Evolutionary conservation across 2,329 filamentous ascomycete species (phyloP).

Genomic region (Clonostachys solani): DNA sequence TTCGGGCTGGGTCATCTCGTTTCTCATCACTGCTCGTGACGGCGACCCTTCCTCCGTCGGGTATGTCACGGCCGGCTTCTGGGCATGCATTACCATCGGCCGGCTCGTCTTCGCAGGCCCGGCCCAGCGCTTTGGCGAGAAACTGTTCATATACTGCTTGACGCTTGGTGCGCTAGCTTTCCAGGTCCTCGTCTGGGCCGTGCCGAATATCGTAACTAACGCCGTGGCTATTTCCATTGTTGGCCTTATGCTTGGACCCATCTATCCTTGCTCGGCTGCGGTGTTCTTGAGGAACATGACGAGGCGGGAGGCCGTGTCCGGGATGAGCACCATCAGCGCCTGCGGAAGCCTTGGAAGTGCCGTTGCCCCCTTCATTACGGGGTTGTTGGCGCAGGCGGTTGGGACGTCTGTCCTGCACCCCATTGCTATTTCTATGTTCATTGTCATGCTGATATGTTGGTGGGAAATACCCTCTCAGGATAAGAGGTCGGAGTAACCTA

Average conservation of each 20-base stretch:
- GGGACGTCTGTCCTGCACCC: slow-evolving; percentile 64
- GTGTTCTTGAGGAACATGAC: slow-evolving; percentile 60
- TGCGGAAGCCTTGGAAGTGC: slow-evolving; percentile 68
- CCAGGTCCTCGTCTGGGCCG: slow-evolving; percentile 73
- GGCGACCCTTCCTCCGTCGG: slow-evolving; percentile 69
- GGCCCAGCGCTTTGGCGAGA: slow-evolving; percentile 67
- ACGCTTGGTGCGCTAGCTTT: slow-evolving; percentile 59
- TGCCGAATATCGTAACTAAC: slow-evolving; percentile 70
- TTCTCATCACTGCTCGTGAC: slow-evolving; percentile 68
- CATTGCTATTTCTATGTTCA: slow-evolving; percentile 62
- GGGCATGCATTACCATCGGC: slow-evolving; percentile 72
- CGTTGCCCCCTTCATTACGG: slow-evolving; percentile 62
- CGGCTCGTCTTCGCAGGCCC: slow-evolving; percentile 67
- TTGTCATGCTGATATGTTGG: slow-evolving; percentile 63
- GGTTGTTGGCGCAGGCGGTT: slow-evolving; percentile 55
- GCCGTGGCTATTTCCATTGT: slow-evolving; percentile 65
- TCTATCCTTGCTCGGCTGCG: slow-evolving; percentile 70
- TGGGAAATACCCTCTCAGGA: slow-evolving; percentile 47
- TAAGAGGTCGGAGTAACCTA: slow-evolving; percentile 53
- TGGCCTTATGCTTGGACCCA: slow-evolving; percentile 71
- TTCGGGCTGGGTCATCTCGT: slow-evolving; percentile 83
- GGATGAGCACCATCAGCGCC: slow-evolving; percentile 63
- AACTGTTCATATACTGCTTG: slow-evolving; percentile 60
- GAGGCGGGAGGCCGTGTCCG: slow-evolving; percentile 54
- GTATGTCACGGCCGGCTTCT: slow-evolving; percentile 72